These are phyloP conservation scores for Epichloe typhina DNA, from an alignment of 2,329 filamentous ascomycete genomes.

Conservation along the genomic window DNA sequence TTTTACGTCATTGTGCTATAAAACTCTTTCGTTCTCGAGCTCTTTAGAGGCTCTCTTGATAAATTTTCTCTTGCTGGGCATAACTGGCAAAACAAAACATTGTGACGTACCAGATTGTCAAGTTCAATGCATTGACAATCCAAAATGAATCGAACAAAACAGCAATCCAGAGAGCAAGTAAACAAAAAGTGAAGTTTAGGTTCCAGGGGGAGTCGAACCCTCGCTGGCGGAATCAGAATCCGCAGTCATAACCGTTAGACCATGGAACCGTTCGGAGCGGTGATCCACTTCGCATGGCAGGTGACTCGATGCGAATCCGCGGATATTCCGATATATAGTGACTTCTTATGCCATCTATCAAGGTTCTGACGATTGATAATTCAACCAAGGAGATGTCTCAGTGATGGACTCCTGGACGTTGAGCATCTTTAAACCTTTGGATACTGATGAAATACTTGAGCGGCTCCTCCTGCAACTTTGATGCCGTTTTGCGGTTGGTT, in stretches of 20 bases:
- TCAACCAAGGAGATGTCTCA: too few relatives aligned
- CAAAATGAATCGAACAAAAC: neutral
- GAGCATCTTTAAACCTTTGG: neutral
- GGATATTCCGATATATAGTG: neutral
- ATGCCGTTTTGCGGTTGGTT: neutral
- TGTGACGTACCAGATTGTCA: too few relatives aligned
- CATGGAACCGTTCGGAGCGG: conserved; percentile 18
- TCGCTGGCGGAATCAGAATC: conserved; percentile 24
- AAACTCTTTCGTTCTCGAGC: too few relatives aligned
- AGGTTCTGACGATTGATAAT: too few relatives aligned
- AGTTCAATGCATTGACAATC: too few relatives aligned
- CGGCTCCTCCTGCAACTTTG: neutral
- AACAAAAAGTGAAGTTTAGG: conserved; percentile 8
- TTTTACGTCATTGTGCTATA: too few relatives aligned
- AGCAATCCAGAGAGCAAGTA: neutral
- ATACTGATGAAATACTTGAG: neutral
- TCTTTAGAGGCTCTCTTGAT: too few relatives aligned
- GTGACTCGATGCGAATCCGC: neutral
- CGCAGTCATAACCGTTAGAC: conserved; percentile 26
- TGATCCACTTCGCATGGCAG: conserved; percentile 14
- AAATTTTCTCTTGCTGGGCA: too few relatives aligned
- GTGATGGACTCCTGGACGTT: too few relatives aligned
- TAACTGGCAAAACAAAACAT: too few relatives aligned
- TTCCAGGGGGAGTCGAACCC: conserved; percentile 24
- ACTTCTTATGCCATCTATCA: too few relatives aligned